A percentile compares a stretch with the other conserved stretches of the same genome.
These are phyloP conservation scores for Carex arenaria DNA, from an alignment of 202 grass and related monocot species.

Conservation along the genomic window DNA sequence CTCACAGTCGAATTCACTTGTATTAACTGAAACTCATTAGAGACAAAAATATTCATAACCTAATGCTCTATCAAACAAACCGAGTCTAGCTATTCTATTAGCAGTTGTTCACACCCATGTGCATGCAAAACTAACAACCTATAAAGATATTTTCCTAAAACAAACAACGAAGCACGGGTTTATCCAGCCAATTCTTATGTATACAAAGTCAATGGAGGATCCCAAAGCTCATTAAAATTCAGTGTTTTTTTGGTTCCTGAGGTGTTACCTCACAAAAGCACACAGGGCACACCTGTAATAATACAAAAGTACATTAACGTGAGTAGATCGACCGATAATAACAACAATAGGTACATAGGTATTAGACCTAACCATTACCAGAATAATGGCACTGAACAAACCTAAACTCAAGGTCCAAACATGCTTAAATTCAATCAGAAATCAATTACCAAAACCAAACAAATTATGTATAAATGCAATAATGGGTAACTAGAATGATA, in stretches of 20 bases:
- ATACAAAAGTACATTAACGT: slow-evolving; percentile 20
- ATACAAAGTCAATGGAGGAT: slow-evolving; percentile 11
- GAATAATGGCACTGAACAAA: not conserved
- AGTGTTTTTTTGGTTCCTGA: slow-evolving; percentile 47
- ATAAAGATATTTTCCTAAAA: slow-evolving; percentile 16
- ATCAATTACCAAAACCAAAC: not conserved
- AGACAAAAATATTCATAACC: not conserved
- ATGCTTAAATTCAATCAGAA: not conserved
- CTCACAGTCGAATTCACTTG: not conserved
- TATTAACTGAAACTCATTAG: not conserved
- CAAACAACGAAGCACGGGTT: slow-evolving; percentile 2
- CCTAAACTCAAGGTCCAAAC: not conserved
- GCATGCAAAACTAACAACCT: slow-evolving; percentile 9
- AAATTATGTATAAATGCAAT: not conserved
- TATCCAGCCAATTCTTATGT: slow-evolving; percentile 10
- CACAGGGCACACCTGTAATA: slow-evolving; percentile 76
- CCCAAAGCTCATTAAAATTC: slow-evolving; percentile 19
- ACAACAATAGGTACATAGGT: not conserved
- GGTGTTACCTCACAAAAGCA: slow-evolving; percentile 77
- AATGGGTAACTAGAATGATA: slow-evolving; percentile 1
- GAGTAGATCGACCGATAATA: not conserved
- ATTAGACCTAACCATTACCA: not conserved
- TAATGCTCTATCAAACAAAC: slow-evolving; percentile 11
- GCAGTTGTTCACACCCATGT: not conserved
- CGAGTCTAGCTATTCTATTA: slow-evolving; percentile 4